phyloP scores from a whole-genome alignment of 768 basidiomycete genomes.

The Amanita pseudoporphyria region DNA sequence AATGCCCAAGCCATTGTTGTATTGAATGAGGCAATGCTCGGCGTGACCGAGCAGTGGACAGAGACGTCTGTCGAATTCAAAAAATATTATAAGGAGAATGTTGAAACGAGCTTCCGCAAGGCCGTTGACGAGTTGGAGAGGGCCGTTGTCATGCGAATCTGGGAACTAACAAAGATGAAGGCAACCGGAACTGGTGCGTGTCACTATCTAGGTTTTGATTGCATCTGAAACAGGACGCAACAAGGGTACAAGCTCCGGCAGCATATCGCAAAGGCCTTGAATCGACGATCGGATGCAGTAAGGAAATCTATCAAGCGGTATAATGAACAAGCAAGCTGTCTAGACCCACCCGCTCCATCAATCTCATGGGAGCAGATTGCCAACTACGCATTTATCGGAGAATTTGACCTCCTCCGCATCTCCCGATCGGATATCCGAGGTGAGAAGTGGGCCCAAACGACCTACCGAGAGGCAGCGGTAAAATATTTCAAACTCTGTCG shows the following conservation, averaged over 20 bases:
- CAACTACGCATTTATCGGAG: conserved; percentile 10
- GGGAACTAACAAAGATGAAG: neutral
- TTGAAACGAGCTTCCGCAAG: neutral
- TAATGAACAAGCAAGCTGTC: neutral
- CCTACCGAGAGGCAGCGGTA: neutral
- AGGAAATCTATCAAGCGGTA: neutral
- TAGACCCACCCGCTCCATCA: conserved; percentile 5
- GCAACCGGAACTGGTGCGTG: neutral
- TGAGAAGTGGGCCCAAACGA: neutral
- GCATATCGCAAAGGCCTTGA: conserved; percentile 7
- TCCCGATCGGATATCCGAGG: neutral
- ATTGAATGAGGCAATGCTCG: neutral
- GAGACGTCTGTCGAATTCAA: neutral
- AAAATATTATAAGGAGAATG: conserved; percentile 1
- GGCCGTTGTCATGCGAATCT: neutral
- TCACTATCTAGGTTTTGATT: neutral
- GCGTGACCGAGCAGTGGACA: neutral
- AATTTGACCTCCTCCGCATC: conserved; percentile 10
- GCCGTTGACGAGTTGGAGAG: neutral
- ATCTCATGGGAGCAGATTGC: conserved; percentile 10
- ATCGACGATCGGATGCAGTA: conserved; percentile 5
- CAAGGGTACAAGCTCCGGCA: conserved; percentile 2
- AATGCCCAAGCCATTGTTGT: neutral
- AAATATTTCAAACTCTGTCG: conserved; percentile 9
- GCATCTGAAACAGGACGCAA: neutral